Evolutionary conservation across 75 land plant species (phyloP).

Genomic region (Cupressus sempervirens): DNA sequence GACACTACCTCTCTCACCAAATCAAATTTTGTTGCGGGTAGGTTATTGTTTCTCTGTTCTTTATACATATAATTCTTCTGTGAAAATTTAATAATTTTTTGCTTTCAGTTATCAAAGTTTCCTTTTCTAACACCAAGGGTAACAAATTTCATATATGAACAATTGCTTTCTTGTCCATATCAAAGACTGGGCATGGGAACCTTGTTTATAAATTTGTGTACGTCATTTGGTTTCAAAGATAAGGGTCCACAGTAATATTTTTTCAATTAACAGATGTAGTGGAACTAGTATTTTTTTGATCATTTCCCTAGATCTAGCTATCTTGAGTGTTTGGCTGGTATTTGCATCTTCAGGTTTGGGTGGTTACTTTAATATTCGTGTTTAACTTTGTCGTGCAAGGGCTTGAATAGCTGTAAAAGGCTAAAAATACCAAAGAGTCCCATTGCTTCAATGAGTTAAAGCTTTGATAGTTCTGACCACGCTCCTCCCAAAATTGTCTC

Average conservation of each 20-base stretch:
- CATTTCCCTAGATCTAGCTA: background rate
- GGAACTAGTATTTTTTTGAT: background rate
- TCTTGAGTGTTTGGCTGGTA: background rate
- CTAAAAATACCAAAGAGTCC: background rate
- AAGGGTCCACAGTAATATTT: background rate
- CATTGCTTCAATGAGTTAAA: background rate
- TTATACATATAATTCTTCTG: background rate
- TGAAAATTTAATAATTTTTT: background rate
- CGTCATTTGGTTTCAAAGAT: background rate
- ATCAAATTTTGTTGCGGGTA: constrained; percentile 88
- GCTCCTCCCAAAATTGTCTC: background rate
- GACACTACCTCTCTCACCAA: constrained; percentile 88
- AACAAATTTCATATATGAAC: background rate
- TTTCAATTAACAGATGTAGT: no score
- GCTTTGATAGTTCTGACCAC: background rate
- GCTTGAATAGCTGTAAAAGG: background rate
- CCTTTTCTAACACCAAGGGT: background rate
- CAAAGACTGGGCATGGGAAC: background rate
- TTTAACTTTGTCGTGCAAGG: background rate
- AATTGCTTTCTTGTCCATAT: background rate
- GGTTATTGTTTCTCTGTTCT: constrained; percentile 2
- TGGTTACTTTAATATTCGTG: background rate
- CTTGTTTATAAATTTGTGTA: background rate
- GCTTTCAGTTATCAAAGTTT: background rate
- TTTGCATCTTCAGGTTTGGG: background rate